Conservation (phyloP, 2,329 filamentous ascomycete species). For the Aspergillus fumigatus region DNA sequence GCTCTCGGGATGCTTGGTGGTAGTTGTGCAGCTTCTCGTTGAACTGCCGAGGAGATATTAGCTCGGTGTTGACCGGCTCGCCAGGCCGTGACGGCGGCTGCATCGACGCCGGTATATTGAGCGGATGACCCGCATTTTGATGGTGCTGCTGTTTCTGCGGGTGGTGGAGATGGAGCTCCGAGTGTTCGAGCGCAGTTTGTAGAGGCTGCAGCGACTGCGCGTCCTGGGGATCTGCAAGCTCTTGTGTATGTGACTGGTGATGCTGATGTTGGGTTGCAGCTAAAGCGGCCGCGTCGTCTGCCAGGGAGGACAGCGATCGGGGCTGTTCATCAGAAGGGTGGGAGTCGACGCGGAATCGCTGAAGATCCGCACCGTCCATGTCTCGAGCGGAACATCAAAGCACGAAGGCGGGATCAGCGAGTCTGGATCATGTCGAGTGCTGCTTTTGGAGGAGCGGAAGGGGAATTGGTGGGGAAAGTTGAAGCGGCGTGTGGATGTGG, state of each 20-base stretch:
- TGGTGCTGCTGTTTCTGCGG: slow-evolving; percentile 14
- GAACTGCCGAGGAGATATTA: slow-evolving; percentile 5
- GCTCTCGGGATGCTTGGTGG: slow-evolving; percentile 4
- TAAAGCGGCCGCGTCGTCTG: slow-evolving; percentile 20
- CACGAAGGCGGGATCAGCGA: background rate
- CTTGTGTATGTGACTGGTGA: slow-evolving; percentile 5
- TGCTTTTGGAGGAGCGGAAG: slow-evolving; percentile 26
- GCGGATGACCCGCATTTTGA: slow-evolving; percentile 9
- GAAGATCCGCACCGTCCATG: slow-evolving; percentile 26
- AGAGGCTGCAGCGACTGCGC: slow-evolving; percentile 26
- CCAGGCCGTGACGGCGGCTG: slow-evolving; percentile 11
- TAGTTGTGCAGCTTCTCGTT: slow-evolving; percentile 3
- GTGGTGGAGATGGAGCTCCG: slow-evolving; percentile 13
- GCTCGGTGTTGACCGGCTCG: slow-evolving; percentile 13
- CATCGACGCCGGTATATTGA: slow-evolving; percentile 6
- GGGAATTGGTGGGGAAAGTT: slow-evolving; percentile 15
- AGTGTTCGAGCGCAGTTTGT: slow-evolving; percentile 19
- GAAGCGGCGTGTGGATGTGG: slow-evolving; percentile 19
- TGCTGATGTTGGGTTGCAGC: slow-evolving; percentile 9
- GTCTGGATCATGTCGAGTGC: slow-evolving; percentile 12
- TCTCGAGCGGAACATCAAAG: background rate
- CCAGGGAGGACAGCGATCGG: slow-evolving; percentile 18
- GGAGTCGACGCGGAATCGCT: slow-evolving; percentile 15
- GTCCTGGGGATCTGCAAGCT: slow-evolving; percentile 16
- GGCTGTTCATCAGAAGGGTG: slow-evolving; percentile 11